Percentiles rank a stretch among this genome's conserved stretches.
Conservation (phyloP, 768 basidiomycete species). For the Termitomyces heimii region DNA sequence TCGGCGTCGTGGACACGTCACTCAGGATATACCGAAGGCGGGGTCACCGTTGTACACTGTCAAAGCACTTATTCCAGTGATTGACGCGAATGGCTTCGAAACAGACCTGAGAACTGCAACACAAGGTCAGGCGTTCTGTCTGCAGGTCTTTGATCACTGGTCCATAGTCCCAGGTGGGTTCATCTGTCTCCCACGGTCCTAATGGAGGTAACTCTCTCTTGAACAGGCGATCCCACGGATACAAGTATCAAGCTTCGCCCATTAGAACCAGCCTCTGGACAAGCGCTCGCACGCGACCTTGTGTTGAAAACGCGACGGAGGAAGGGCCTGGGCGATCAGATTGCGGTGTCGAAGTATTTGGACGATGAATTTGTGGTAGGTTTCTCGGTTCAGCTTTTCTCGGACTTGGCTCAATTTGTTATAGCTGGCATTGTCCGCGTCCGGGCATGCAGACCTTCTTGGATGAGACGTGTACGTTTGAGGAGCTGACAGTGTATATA, state of each 20-base stretch:
- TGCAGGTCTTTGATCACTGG: constrained; percentile 99
- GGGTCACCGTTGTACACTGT: constrained; percentile 98
- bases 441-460: constrained; percentile 91
- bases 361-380: constrained; percentile 94
- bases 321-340: constrained; percentile 95
- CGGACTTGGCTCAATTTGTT: constrained; percentile 4
- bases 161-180: constrained; percentile 89
- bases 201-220: constrained; percentile 9
- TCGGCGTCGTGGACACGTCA: constrained; percentile 98
- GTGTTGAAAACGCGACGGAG: constrained; percentile 94
- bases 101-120: constrained; percentile 96
- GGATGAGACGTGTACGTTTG: constrained; percentile 30
- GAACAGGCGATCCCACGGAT: constrained; percentile 91
- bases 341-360: constrained; percentile 94
- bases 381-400: constrained; percentile 12
- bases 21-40: constrained; percentile 95
- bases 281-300: constrained; percentile 89
- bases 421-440: constrained; percentile 89
- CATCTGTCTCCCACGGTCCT: constrained; percentile 18
- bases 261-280: constrained; percentile 94
- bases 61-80: constrained; percentile 96
- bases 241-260: constrained; percentile 95
- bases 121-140: constrained; percentile 98
- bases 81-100: constrained; percentile 98
- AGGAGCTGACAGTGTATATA: constrained; percentile 4